Base-by-base conservation (phyloP, 768 basidiomycete species). In the Dendrothele bispora region DNA sequence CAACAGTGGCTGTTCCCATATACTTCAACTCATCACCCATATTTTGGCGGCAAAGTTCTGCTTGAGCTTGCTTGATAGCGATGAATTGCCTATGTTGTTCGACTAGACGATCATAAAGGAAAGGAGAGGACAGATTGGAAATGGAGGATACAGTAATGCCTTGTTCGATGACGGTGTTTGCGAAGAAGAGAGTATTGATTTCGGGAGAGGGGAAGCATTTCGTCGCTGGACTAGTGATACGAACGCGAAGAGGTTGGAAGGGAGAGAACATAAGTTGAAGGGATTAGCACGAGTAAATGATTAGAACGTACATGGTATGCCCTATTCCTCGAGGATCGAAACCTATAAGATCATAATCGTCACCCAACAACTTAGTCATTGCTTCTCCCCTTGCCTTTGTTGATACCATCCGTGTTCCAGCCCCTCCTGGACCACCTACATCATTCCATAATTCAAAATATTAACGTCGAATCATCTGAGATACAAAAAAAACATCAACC, bases 291-390 rank as follows among this genome's bases (percentile, higher is more conserved):
- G n/a, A 43, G 4, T 7, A 7, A 29, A 27, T 21, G 6, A 15
- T 4, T 27, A 40, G n/a, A 17, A 35, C 54, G 8, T 29, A 56
- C 60, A 41, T 52, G 1, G 60, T 61, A 7, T 48, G 21, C 27
- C 57, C 57, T 40, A 61, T 56, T 2, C 56, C 63, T 37, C 64
- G 52, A 18, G 61, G 62, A 44, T 66, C 64, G 29, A 64, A 66
- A 3, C 62, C 62, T 7, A 66, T 42, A 5, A 66, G 28, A 42
- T 66, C 62, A 53, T 56, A 64, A 12, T 61, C 56, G 12, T 57
- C 49, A 4, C 64, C 64, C 27, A 66, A 45, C 21, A 61, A n/a
- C 14, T 55, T 49, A 18, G 55, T 54, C 5, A 62, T 18, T 1
- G 8, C 3, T 12, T n/a, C 11, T 2, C 49, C 53, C 10, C 11